Evolutionary conservation across 1,284 basidiomycete genomes (phyloP).

Genomic region (Peniophora sp.): DNA sequence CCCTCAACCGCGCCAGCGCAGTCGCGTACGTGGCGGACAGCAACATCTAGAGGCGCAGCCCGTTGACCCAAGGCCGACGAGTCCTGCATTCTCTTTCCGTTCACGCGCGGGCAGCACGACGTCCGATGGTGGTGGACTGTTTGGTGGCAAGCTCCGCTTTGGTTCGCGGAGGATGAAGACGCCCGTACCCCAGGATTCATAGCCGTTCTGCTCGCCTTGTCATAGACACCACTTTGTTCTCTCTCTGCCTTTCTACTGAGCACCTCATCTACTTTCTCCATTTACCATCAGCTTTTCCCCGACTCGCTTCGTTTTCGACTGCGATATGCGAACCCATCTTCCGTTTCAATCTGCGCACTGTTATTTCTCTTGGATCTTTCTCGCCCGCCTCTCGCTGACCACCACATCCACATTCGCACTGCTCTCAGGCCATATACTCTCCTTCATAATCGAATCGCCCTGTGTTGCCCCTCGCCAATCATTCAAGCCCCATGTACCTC

Average conservation of each 20-base stretch:
- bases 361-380: no score
- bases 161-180: constrained; percentile 59
- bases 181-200: constrained; percentile 14
- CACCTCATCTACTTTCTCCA: constrained; percentile 1
- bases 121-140: constrained; percentile 53
- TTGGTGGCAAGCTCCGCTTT: constrained; percentile 47
- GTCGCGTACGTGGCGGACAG: constrained; percentile 22
- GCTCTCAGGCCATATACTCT: no score
- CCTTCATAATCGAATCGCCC: no score
- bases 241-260: constrained; percentile 13
- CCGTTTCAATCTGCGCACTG: no score
- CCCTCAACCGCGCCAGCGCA: constrained; percentile 5
- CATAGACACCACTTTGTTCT: constrained; percentile 15
- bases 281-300: background rate
- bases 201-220: constrained; percentile 3
- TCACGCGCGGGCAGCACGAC: constrained; percentile 63
- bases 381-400: no score
- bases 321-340: no score
- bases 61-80: constrained; percentile 54
- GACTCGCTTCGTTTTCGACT: no score
- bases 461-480: no score
- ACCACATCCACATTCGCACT: no score
- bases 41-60: constrained; percentile 37
- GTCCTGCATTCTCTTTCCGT: constrained; percentile 76
- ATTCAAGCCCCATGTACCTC: no score